Percentiles rank a stretch among this genome's conserved stretches.
phyloP scores from a whole-genome alignment of 129 eudicot species.

The Centella asiatica region DNA sequence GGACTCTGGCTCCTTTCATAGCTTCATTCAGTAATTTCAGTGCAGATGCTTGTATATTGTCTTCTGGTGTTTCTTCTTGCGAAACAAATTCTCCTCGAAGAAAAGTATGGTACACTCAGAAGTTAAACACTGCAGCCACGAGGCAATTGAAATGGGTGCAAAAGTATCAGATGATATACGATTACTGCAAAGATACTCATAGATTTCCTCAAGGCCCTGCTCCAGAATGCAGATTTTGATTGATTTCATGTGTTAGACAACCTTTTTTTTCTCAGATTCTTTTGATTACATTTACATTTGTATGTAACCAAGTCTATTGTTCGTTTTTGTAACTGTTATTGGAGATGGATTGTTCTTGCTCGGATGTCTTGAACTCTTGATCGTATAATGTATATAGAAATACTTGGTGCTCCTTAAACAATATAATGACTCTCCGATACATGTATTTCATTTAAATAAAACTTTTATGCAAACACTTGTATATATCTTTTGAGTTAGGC shows the following conservation, averaged over 20 bases:
- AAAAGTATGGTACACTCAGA: conserved; percentile 25
- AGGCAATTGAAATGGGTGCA: conserved; percentile 37
- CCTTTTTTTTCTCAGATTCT: not conserved
- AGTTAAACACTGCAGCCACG: conserved; percentile 26
- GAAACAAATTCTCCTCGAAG: conserved; percentile 2
- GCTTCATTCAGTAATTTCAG: conserved; percentile 44
- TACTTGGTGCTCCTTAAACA: too few relatives aligned
- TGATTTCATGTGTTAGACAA: not conserved
- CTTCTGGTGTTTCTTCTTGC: conserved; percentile 29
- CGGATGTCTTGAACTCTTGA: too few relatives aligned
- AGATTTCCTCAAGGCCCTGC: conserved; percentile 53
- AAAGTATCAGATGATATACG: conserved; percentile 38
- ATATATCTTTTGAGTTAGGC: too few relatives aligned
- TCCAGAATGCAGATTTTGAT: conserved; percentile 41
- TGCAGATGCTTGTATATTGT: conserved; percentile 46
- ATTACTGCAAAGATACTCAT: conserved; percentile 44
- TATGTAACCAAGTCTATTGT: not conserved
- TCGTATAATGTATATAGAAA: too few relatives aligned
- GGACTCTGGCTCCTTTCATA: conserved; percentile 61
- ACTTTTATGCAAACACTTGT: too few relatives aligned
- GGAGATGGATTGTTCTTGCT: too few relatives aligned
- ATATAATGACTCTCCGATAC: too few relatives aligned
- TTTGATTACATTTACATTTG: too few relatives aligned
- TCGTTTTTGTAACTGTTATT: too few relatives aligned
- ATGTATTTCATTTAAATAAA: too few relatives aligned